Base-by-base conservation (phyloP, 768 basidiomycete species). In the Pleurotus tuoliensis region DNA sequence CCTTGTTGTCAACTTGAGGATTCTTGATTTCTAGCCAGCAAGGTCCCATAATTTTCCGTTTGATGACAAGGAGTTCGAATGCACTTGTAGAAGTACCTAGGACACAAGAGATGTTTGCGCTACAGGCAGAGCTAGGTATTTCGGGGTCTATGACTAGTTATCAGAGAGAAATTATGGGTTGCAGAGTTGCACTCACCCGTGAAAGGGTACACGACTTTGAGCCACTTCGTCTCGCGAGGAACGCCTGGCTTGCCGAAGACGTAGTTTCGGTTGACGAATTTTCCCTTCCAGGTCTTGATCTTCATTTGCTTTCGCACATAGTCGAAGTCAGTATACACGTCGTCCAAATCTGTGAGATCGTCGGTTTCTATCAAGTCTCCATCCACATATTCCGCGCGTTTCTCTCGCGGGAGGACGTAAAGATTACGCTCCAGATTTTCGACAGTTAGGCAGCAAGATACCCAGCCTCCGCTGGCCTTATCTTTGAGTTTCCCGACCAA, bases 11-110 rank as follows among this genome's bases (percentile, higher is more conserved):
- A 15, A 95, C 73, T 20, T 78, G 71, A 1, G 89, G 87, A 46
- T 87, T 81, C 71, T 88, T 88, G 59, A 99, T 81, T 56, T 87
- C 80, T 45, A 99, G 75, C 97, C 97, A 99, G 67, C 97, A 98
- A 0, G 97, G 95, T 0, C 97, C 97, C 94, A 98, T 98, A 56
- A 98, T 97, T 73, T 95, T 97, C 30, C 94, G 85, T 70, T 98
- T 98, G 46, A 98, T 63, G 2, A 94, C 95, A 16, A 99, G 82
- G 8, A 93, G 75, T 68, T 98, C 97, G 63, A 99, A 99, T 0
- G 96, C 89, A 52, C 76, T 92, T 4, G 94, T 96, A 61, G 86
- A 94, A 2, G 95, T 90, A 11, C 97, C 97, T 62, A 98, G 90
- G 9, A 98, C 86, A 56, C 82, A 84, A 34, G 84, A 79, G 67